A percentile compares a stretch with the other conserved stretches of the same genome.
phyloP scores from a whole-genome alignment of 352 stramenopile species.

The Phytopythium ostracodes region DNA sequence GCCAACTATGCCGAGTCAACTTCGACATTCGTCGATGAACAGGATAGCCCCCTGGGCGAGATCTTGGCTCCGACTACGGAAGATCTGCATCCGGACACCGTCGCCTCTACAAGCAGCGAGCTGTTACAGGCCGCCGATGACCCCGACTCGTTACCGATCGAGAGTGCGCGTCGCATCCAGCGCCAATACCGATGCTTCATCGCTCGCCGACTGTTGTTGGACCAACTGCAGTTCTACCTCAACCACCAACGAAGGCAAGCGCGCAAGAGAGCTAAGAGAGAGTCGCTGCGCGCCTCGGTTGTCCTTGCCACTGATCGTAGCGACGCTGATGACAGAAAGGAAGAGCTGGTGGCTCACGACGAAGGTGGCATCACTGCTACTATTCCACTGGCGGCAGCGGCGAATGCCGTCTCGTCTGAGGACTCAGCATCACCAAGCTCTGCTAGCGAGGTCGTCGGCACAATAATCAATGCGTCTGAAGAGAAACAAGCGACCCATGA shows the following conservation, averaged over 20 bases:
- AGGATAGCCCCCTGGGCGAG: not conserved
- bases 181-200: constrained; percentile 34
- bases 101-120: not conserved
- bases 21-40: not conserved
- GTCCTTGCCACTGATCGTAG: not conserved
- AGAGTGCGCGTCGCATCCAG: constrained; percentile 20
- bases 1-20: not conserved
- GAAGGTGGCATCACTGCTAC: not conserved
- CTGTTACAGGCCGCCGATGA: not conserved
- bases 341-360: not conserved
- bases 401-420: not conserved
- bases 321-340: not conserved
- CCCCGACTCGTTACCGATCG: not conserved
- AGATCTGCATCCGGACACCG: not conserved
- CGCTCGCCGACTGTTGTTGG: constrained; percentile 23
- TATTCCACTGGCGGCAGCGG: too few species aligned
- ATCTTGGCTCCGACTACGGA: not conserved
- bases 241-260: constrained; percentile 25
- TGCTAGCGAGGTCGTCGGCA: not conserved
- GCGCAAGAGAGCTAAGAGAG: constrained; percentile 18
- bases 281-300: constrained; percentile 6
- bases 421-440: not conserved
- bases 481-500: not conserved
- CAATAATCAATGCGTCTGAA: not conserved
- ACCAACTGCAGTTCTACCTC: constrained; percentile 39